Base-by-base conservation (phyloP, 1,139 yeast species). In the Lodderomyces pseudojiufengensis region DNA sequence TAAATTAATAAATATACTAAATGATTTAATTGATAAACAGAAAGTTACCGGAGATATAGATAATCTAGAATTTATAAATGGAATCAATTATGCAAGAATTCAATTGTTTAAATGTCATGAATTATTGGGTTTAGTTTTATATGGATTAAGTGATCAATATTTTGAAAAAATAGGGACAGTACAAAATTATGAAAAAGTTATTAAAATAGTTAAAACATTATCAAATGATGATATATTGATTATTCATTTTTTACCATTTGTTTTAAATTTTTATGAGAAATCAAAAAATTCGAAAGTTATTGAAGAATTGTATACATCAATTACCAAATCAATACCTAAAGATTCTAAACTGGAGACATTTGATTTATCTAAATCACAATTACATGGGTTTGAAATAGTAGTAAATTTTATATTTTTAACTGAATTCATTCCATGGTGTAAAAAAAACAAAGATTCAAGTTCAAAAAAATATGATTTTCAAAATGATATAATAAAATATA, bases 351-450 rank as follows among this genome's bases (percentile, higher is more conserved):
- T 20, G 9, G 24, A 8, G 4, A n/a, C 24, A 5, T 32, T 62
- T 9, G 73, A 67, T 40, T 64, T 78, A 29, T 61, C 74, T 12
- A 65, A 65, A 33, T 81, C 88, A 12, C 54, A 51, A 5, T 57
- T 83, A 36, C 76, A 74, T 38, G 79, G 81, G 1, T 64, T 78
- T n/a, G 65, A 65, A 42, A 48, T 65, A 4, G 52, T 66, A 2
- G 35, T 82, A 0, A 65, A 72, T 14, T 63, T 85, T 28, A 66
- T 79, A 10, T 83, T 84, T 50, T 64, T 80, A 35, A 73, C 88
- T 1, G 73, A 69, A 40, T 80, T 84, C 51, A 76, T 81, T 36
- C 76, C 80, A 9, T 78, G 92, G 84, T 84, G 92, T 52, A 82
- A 83, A 48, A 54, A 44, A 61, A 11, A 23, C 10, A 11, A 29